These are phyloP conservation scores for Phalaenopsis hybrid DNA, from an alignment of 116 monocot species.

Conservation along the genomic window DNA sequence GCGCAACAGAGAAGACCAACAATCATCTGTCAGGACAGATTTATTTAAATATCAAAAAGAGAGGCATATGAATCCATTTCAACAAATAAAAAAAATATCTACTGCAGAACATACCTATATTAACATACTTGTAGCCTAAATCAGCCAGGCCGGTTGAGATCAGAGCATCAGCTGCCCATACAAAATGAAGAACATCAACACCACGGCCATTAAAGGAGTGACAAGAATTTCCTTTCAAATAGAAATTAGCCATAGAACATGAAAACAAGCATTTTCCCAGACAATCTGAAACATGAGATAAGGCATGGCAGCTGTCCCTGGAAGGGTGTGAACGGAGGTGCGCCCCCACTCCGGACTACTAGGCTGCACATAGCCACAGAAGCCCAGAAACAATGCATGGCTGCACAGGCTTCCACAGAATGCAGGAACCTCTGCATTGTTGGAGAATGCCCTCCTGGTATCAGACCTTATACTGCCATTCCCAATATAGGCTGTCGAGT, in stretches of 20 bases:
- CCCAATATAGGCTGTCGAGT: neutral
- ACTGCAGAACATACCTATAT: constrained; percentile 53
- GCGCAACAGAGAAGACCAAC: constrained; percentile 63
- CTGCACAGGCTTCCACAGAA: neutral
- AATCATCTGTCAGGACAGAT: constrained; percentile 70
- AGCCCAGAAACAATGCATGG: neutral
- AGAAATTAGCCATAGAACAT: neutral
- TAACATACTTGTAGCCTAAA: constrained; percentile 77
- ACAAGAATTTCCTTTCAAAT: neutral
- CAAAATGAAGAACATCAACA: constrained; percentile 4
- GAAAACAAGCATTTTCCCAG: neutral
- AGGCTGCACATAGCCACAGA: neutral
- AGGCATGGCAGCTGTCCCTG: neutral
- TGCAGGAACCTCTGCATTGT: neutral
- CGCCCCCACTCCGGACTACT: neutral
- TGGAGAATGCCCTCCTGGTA: neutral
- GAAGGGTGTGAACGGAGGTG: neutral
- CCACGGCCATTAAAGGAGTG: neutral
- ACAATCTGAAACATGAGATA: neutral
- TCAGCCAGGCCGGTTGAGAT: constrained; percentile 79
- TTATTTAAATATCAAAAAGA: constrained; percentile 6
- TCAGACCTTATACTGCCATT: neutral
- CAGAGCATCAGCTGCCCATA: constrained; percentile 82
- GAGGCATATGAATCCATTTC: neutral
- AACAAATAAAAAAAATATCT: neutral